Conservation (phyloP, 805 yeast species). For the Torulaspora quercuum region DNA sequence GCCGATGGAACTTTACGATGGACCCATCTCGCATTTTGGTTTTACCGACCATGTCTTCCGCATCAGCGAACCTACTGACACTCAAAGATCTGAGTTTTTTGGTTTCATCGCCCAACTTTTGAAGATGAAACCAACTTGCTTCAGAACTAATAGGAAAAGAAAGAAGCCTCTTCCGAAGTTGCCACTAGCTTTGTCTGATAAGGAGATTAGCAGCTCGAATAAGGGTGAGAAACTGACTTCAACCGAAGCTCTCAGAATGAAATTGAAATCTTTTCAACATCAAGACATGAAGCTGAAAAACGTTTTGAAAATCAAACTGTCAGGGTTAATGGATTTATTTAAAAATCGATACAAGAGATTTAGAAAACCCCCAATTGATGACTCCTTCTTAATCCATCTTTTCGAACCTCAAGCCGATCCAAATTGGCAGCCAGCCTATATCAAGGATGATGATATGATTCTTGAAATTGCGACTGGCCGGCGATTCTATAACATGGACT, state of each 20-base stretch:
- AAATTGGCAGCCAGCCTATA: constrained; percentile 41
- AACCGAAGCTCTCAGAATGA: constrained; percentile 39
- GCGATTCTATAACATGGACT: constrained; percentile 78
- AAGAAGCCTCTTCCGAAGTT: constrained; percentile 40
- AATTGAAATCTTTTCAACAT: constrained; percentile 46
- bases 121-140: constrained; percentile 64
- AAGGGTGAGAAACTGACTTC: constrained; percentile 35
- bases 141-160: constrained; percentile 56
- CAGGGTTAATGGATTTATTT: constrained; percentile 85
- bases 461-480: constrained; percentile 74
- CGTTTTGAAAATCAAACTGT: constrained; percentile 75
- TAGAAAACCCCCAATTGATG: constrained; percentile 87
- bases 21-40: constrained; percentile 19
- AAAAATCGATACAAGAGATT: constrained; percentile 84
- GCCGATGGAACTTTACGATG: constrained; percentile 45
- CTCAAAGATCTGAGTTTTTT: constrained; percentile 58
- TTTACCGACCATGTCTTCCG: constrained; percentile 45
- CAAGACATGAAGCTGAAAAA: constrained; percentile 82
- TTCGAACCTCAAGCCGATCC: constrained; percentile 58
- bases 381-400: constrained; percentile 62
- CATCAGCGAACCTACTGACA: constrained; percentile 46
- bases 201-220: constrained; percentile 21
- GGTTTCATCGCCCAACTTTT: constrained; percentile 51
- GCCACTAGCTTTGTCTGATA: constrained; percentile 35
- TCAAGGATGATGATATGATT: constrained; percentile 68